Evolutionary conservation across 2,329 filamentous ascomycete genomes (phyloP).

Genomic region (Alternaria gansuensis): DNA sequence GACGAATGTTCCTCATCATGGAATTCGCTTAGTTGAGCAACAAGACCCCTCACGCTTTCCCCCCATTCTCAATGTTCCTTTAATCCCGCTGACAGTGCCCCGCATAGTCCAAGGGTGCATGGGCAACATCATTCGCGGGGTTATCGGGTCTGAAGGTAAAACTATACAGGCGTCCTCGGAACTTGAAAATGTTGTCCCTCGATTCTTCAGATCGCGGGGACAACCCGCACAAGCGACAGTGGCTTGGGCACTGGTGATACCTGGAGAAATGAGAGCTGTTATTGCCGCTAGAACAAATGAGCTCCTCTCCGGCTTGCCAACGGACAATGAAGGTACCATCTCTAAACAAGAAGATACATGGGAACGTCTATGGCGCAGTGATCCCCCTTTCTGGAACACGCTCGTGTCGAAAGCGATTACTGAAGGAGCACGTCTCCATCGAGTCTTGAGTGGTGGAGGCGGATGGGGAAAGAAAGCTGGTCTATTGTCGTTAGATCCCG

Average conservation of each 20-base stretch:
- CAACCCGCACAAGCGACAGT: conserved; percentile 62
- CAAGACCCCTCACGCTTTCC: background rate
- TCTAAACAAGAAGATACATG: conserved; percentile 16
- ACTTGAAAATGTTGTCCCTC: conserved; percentile 71
- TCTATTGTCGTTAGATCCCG: conserved; percentile 77
- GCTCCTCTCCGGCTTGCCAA: conserved; percentile 15
- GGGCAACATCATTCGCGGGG: conserved; percentile 78
- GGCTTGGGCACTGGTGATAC: conserved; percentile 77
- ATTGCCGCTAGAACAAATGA: conserved; percentile 14
- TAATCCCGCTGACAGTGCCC: conserved; percentile 70
- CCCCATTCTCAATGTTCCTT: conserved; percentile 54
- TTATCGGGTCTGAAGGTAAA: conserved; percentile 60
- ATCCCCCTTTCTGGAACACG: conserved; percentile 34
- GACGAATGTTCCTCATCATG: conserved; percentile 28
- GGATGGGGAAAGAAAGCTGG: conserved; percentile 86
- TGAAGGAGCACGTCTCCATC: conserved; percentile 55
- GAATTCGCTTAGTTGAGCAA: conserved; percentile 21
- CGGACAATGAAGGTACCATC: conserved; percentile 1
- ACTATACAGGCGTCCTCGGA: conserved; percentile 73
- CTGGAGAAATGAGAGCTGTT: conserved; percentile 37
- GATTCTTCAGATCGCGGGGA: conserved; percentile 60
- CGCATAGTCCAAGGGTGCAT: conserved; percentile 71
- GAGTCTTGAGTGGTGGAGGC: conserved; percentile 77
- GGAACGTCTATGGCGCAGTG: conserved; percentile 33
- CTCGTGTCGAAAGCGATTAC: conserved; percentile 33